Conservation (phyloP, 306 rosid genomes). For the Carpinus viminea region DNA sequence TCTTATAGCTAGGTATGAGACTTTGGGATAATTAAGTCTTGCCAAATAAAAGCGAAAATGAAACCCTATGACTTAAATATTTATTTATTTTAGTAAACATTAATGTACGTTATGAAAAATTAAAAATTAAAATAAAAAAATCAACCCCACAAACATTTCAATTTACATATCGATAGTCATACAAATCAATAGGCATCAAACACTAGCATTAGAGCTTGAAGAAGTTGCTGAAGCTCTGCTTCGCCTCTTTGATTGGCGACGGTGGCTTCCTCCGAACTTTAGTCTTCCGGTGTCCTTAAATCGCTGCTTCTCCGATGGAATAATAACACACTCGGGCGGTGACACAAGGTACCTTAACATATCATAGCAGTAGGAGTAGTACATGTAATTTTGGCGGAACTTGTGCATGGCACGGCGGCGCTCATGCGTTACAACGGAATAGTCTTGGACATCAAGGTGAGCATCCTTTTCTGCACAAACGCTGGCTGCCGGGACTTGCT, state of each 20-base stretch:
- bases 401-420: constrained; percentile 62
- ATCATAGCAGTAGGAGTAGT: constrained; percentile 88
- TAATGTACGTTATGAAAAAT: not conserved
- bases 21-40: not conserved
- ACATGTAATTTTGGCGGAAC: constrained; percentile 75
- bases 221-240: constrained; percentile 18
- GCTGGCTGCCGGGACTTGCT: constrained; percentile 30
- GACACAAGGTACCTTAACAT: constrained; percentile 54
- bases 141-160: not conserved
- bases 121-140: not conserved
- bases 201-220: constrained; percentile 26
- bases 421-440: constrained; percentile 36
- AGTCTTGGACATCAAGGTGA: constrained; percentile 49
- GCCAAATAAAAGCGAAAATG: no score
- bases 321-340: constrained; percentile 69
- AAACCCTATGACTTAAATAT: no score
- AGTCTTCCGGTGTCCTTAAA: constrained; percentile 76
- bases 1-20: not conserved
- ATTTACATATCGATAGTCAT: constrained; percentile 31
- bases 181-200: constrained; percentile 34
- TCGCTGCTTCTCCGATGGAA: constrained; percentile 46
- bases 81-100: no score
- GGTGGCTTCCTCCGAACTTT: constrained; percentile 83
- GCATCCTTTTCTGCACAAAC: constrained; percentile 38
- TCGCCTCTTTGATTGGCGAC: constrained; percentile 51